Conservation (phyloP, 1,139 yeast genomes). For the Kodamaea plutei region DNA sequence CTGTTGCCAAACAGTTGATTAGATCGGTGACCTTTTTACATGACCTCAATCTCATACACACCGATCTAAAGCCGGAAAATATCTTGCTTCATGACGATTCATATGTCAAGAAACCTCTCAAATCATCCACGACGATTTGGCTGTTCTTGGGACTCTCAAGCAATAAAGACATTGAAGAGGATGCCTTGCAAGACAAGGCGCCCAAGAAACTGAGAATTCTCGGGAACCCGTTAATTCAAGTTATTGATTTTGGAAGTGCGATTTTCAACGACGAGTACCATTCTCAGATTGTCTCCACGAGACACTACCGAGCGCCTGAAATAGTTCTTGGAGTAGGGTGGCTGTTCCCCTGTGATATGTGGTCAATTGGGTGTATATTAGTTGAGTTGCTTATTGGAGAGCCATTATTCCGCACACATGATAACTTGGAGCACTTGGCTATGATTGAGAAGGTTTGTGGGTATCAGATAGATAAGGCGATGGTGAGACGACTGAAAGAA, state of each 20-base stretch:
- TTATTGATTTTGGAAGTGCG: constrained; percentile 96
- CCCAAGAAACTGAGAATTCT: constrained; percentile 52
- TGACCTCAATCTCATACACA: constrained; percentile 84
- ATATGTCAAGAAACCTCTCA: constrained; percentile 31
- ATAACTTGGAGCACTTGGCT: constrained; percentile 88
- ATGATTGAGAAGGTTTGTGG: constrained; percentile 83
- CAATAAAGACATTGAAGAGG: constrained; percentile 11
- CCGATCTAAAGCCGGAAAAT: constrained; percentile 95
- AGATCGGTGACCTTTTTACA: constrained; percentile 86
- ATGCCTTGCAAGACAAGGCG: constrained; percentile 14
- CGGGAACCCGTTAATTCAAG: constrained; percentile 74
- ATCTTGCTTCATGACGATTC: constrained; percentile 68
- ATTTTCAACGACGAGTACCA: constrained; percentile 93
- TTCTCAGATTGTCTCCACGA: constrained; percentile 83
- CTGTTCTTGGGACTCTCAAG: constrained; percentile 26
- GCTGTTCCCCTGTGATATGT: constrained; percentile 88
- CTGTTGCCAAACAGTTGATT: constrained; percentile 79
- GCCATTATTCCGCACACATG: constrained; percentile 92
- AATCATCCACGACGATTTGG: constrained; percentile 32
- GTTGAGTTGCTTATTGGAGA: constrained; percentile 94
- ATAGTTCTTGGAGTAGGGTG: constrained; percentile 91
- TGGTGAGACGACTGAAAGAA: constrained; percentile 34
- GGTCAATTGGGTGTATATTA: constrained; percentile 94
- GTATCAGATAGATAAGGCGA: constrained; percentile 32
- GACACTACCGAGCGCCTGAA: constrained; percentile 98